A percentile compares a stretch with the other conserved stretches of the same genome.
These are phyloP conservation scores for Fomitopsis schrenkii DNA, from an alignment of 1,284 basidiomycete species.

Conservation along the genomic window DNA sequence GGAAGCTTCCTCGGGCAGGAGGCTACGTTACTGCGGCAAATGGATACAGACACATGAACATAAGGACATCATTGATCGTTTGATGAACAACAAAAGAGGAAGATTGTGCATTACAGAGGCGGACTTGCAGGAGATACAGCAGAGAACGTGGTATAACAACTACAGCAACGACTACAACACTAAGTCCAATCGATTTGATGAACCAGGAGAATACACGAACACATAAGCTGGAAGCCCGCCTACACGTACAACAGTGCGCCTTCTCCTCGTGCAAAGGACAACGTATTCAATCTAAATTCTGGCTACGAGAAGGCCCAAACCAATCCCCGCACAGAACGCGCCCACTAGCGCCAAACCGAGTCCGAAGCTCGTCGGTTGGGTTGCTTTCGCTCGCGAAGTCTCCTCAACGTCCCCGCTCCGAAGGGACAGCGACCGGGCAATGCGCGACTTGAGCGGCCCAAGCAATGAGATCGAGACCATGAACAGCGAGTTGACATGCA, in stretches of 20 bases:
- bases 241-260: not conserved
- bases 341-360: conserved; percentile 26
- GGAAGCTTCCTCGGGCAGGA: not conserved
- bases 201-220: not conserved
- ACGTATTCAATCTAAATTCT: not conserved
- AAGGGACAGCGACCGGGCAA: conserved; percentile 13
- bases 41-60: too few species aligned
- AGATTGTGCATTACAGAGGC: not conserved
- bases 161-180: not conserved
- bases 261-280: not conserved
- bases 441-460: conserved; percentile 25
- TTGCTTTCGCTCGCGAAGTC: not conserved
- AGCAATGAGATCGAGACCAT: conserved; percentile 44
- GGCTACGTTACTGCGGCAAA: not conserved
- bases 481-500: conserved; percentile 45
- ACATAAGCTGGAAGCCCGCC: not conserved
- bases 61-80: too few species aligned
- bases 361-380: conserved; percentile 15
- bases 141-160: not conserved
- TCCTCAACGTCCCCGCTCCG: not conserved
- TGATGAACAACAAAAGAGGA: too few species aligned
- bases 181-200: not conserved
- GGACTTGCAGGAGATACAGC: not conserved
- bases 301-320: conserved; percentile 24
- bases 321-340: conserved; percentile 33